phyloP scores from a whole-genome alignment of 352 stramenopile genomes.

The Pythium apleroticum region DNA sequence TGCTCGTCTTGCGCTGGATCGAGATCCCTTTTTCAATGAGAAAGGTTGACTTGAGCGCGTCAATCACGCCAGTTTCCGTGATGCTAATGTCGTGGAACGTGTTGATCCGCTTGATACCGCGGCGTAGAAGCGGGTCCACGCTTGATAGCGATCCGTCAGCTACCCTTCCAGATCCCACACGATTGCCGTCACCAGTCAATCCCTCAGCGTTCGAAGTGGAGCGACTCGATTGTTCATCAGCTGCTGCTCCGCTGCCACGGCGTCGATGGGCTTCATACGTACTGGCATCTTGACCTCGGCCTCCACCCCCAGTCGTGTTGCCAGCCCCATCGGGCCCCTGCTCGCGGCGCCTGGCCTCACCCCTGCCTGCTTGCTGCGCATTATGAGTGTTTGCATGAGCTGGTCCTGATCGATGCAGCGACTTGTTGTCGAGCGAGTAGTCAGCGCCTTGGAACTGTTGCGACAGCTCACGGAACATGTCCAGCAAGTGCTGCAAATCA shows the following conservation, averaged over 20 bases:
- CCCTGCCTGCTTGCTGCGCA: not conserved
- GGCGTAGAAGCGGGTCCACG: not conserved
- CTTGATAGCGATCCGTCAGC: not conserved
- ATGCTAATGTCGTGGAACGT: conserved; percentile 59
- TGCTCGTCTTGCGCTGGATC: conserved; percentile 46
- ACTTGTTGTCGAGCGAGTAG: conserved; percentile 40
- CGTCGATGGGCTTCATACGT: not conserved
- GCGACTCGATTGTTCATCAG: not conserved
- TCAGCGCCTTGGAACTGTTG: conserved; percentile 50
- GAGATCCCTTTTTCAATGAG: conserved; percentile 74
- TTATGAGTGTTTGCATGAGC: not conserved
- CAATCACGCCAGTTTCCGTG: conserved; percentile 51
- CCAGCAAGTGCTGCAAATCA: conserved; percentile 57
- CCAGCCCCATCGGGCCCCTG: not conserved
- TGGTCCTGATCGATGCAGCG: conserved; percentile 18
- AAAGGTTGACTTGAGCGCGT: conserved; percentile 57
- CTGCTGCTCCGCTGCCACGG: not conserved
- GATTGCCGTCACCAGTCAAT: not conserved
- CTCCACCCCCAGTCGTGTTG: not conserved
- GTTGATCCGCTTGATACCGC: conserved; percentile 30
- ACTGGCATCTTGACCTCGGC: not conserved
- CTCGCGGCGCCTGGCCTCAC: not conserved
- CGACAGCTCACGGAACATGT: conserved; percentile 59
- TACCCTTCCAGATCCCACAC: not conserved
- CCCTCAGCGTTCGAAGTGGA: not conserved